Evolutionary conservation across 2,329 filamentous ascomycete species (phyloP).

Genomic region (Rutstroemia sp.): DNA sequence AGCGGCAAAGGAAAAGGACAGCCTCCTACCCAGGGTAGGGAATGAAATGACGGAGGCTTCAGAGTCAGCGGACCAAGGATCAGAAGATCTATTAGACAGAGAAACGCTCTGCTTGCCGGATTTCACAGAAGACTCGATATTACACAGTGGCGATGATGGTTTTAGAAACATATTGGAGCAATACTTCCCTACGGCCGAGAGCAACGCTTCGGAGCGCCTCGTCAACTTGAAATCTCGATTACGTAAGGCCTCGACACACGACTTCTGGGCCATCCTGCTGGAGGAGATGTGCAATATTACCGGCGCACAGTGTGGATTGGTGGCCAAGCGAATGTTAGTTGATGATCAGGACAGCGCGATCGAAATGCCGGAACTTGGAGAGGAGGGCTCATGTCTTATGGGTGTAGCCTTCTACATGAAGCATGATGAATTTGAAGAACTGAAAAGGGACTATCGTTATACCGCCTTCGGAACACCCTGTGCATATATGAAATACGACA

Average conservation of each 20-base stretch:
- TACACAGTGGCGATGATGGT: slow-evolving; percentile 25
- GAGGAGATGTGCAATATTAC: slow-evolving; percentile 56
- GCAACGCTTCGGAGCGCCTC: slow-evolving; percentile 51
- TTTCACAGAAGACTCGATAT: slow-evolving; percentile 18
- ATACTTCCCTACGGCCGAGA: slow-evolving; percentile 43
- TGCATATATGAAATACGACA: slow-evolving; percentile 63
- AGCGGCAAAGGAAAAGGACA: slow-evolving; percentile 11
- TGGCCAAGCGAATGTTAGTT: slow-evolving; percentile 54
- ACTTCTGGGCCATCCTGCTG: slow-evolving; percentile 58
- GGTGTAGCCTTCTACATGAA: slow-evolving; percentile 61
- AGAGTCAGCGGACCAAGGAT: slow-evolving; percentile 9
- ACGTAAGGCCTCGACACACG: slow-evolving; percentile 43
- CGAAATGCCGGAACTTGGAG: slow-evolving; percentile 53
- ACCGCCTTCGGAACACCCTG: slow-evolving; percentile 56
- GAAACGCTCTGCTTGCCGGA: slow-evolving; percentile 26
- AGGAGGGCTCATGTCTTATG: slow-evolving; percentile 55
- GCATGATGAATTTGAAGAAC: slow-evolving; percentile 44
- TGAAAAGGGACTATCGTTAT: slow-evolving; percentile 55
- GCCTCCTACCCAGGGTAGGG: slow-evolving; percentile 8
- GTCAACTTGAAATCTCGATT: slow-evolving; percentile 51
- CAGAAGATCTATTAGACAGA: slow-evolving; percentile 20
- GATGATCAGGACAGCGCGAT: slow-evolving; percentile 51
- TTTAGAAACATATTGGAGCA: slow-evolving; percentile 23
- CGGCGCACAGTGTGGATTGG: slow-evolving; percentile 60
- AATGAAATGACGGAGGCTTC: slow-evolving; percentile 13